Conservation (phyloP, 2,329 filamentous ascomycete genomes). For the Paramyrothecium sp. region DNA sequence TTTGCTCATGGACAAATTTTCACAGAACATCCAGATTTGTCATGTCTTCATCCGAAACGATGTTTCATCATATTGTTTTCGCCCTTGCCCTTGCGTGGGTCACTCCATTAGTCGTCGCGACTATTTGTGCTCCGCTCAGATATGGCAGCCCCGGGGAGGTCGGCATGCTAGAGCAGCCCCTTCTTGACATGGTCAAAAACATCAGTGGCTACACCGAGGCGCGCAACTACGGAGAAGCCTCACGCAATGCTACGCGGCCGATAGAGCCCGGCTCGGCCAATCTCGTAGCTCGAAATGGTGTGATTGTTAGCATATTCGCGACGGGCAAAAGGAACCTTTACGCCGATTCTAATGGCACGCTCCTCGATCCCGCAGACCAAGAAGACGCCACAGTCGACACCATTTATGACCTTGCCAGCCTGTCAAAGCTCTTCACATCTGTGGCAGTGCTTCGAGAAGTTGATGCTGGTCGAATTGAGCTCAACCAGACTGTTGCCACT, state of each 20-base stretch:
- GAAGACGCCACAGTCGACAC: conserved; percentile 27
- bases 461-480: conserved; percentile 19
- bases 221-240: too few relatives aligned
- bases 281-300: conserved; percentile 16
- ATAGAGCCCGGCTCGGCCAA: conserved; percentile 21
- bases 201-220: conserved; percentile 1
- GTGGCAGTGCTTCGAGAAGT: conserved; percentile 27
- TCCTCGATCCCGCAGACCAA: conserved; percentile 19
- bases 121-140: too few relatives aligned
- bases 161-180: conserved; percentile 5
- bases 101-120: too few relatives aligned
- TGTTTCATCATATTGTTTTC: too few relatives aligned
- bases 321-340: conserved; percentile 22
- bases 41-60: too few relatives aligned
- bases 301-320: conserved; percentile 23
- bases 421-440: conserved; percentile 35
- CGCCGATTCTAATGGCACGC: conserved; percentile 25
- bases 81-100: too few relatives aligned
- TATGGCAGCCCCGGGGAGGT: not conserved
- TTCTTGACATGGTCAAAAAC: conserved; percentile 7
- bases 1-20: too few relatives aligned
- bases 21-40: too few relatives aligned
- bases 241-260: conserved; percentile 12
- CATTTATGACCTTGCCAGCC: conserved; percentile 36
- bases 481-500: conserved; percentile 24